These are phyloP conservation scores for Jasminum sambac DNA, from an alignment of 257 asterid genomes.

Conservation along the genomic window DNA sequence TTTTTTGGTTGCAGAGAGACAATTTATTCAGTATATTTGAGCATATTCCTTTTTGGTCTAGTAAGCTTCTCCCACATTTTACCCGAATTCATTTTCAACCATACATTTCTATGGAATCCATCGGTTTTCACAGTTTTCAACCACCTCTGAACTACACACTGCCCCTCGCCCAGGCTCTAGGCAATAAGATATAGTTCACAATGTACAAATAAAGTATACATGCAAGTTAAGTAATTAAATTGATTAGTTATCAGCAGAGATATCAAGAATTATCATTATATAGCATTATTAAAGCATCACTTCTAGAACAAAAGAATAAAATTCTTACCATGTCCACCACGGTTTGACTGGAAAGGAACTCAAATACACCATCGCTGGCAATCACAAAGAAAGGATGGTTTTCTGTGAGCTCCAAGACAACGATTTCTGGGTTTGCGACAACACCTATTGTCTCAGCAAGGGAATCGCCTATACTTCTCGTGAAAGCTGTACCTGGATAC, in stretches of 20 bases:
- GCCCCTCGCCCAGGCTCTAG: no score
- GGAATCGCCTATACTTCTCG: conserved; percentile 95
- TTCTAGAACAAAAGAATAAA: conserved; percentile 12
- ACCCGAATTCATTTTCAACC: no score
- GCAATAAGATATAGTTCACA: neutral
- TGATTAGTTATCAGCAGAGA: neutral
- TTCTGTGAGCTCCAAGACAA: conserved; percentile 74
- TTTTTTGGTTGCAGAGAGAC: no score
- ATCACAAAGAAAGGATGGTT: conserved; percentile 80
- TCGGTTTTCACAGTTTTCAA: no score
- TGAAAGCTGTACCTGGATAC: conserved; percentile 99
- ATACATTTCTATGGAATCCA: no score
- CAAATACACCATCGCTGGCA: conserved; percentile 97
- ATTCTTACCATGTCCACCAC: conserved; percentile 88
- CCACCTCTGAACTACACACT: no score
- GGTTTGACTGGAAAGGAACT: conserved; percentile 92
- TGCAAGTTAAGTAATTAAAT: neutral
- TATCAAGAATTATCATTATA: neutral
- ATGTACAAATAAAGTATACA: neutral
- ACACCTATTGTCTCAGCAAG: conserved; percentile 95
- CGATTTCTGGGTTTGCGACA: conserved; percentile 86
- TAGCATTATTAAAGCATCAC: conserved; percentile 5
- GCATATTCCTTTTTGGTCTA: no score
- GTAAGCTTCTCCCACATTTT: no score
- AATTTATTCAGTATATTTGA: neutral